phyloP scores from a whole-genome alignment of 2,329 filamentous ascomycete species.

The Simplicillium aogashimaense region DNA sequence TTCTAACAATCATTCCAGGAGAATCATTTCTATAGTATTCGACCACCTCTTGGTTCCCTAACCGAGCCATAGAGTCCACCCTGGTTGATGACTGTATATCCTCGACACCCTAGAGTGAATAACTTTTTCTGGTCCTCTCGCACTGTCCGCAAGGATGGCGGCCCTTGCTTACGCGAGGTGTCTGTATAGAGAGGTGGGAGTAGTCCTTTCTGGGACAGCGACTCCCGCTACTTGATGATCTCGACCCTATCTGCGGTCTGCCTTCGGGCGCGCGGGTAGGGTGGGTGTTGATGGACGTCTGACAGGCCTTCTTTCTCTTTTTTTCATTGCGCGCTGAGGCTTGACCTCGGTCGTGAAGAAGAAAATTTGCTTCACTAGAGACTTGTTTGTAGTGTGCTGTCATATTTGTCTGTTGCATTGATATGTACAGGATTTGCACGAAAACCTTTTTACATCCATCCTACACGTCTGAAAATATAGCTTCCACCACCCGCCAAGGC shows the following conservation, averaged over 20 bases:
- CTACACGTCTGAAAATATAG: slow-evolving; percentile 18
- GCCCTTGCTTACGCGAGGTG: slow-evolving; percentile 15
- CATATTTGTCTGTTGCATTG: no score
- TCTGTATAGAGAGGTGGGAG: slow-evolving; percentile 66
- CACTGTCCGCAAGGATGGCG: slow-evolving; percentile 53
- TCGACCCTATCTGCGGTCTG: slow-evolving; percentile 64
- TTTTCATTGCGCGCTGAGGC: slow-evolving; percentile 47
- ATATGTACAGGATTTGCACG: no score
- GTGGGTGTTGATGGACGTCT: slow-evolving; percentile 85
- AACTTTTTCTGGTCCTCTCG: slow-evolving; percentile 46
- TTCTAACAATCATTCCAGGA: slow-evolving; percentile 31
- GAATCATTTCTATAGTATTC: slow-evolving; percentile 99
- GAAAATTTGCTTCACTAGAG: slow-evolving; percentile 20
- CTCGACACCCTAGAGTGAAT: slow-evolving; percentile 86
- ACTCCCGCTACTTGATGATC: slow-evolving; percentile 61
- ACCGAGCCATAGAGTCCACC: slow-evolving; percentile 88
- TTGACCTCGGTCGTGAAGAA: slow-evolving; percentile 41
- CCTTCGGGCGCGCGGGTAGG: slow-evolving; percentile 67
- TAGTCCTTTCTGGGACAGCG: slow-evolving; percentile 6
- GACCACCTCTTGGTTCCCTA: slow-evolving; percentile 86
- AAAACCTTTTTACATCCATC: slow-evolving; percentile 15
- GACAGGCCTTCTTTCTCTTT: slow-evolving; percentile 55
- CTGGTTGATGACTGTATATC: slow-evolving; percentile 88
- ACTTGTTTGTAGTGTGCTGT: neutral
- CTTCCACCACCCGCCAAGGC: slow-evolving; percentile 18